Evolutionary conservation across 129 eudicot species (phyloP).

Genomic region (Scalesia atractyloides): DNA sequence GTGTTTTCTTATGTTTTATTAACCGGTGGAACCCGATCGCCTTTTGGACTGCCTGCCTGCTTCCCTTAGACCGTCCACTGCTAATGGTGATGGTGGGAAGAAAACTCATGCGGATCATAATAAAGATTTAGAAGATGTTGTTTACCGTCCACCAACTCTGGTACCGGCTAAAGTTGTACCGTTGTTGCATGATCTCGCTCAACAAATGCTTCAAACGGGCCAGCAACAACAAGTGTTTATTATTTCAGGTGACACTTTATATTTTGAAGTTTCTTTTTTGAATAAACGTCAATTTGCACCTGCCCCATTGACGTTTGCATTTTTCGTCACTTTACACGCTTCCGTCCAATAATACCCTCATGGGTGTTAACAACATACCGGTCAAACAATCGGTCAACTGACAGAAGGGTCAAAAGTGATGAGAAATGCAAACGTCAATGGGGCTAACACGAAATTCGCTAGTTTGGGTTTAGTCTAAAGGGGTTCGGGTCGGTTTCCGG

Average conservation of each 20-base stretch:
- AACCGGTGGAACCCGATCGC: slow-evolving; percentile 89
- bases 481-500: too few relatives aligned
- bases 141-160: slow-evolving; percentile 52
- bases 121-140: slow-evolving; percentile 52
- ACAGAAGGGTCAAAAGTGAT: too few relatives aligned
- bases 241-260: slow-evolving; percentile 47
- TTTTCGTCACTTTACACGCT: too few relatives aligned
- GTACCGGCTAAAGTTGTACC: slow-evolving; percentile 72
- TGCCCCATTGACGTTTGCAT: too few relatives aligned
- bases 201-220: slow-evolving; percentile 85
- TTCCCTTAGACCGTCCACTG: slow-evolving; percentile 59
- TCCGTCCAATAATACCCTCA: too few relatives aligned
- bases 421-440: too few relatives aligned
- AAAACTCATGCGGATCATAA: slow-evolving; percentile 51
- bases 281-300: too few relatives aligned
- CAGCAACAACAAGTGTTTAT: slow-evolving; percentile 69
- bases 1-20: slow-evolving; percentile 47
- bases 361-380: too few relatives aligned
- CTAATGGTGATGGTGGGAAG: slow-evolving; percentile 43
- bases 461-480: too few relatives aligned
- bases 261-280: neutral
- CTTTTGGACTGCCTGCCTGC: slow-evolving; percentile 78
- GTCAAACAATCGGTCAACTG: too few relatives aligned
- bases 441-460: too few relatives aligned
- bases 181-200: slow-evolving; percentile 64